Evolutionary conservation across 2,329 filamentous ascomycete species (phyloP).

Genomic region (Aureobasidium sp.): DNA sequence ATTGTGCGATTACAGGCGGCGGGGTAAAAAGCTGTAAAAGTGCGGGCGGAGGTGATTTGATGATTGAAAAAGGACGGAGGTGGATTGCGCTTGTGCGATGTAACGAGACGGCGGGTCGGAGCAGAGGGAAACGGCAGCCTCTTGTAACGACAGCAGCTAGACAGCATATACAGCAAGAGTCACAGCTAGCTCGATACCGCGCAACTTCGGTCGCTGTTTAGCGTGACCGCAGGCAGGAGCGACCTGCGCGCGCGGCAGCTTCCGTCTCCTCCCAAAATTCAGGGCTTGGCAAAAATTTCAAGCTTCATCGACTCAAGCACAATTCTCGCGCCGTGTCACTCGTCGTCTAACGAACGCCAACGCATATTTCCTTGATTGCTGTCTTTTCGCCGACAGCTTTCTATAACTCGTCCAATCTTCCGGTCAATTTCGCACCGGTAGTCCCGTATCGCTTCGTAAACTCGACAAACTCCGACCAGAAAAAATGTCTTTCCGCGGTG

Average conservation of each 20-base stretch:
- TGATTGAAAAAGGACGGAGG: background rate
- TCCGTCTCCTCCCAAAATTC: constrained; percentile 1
- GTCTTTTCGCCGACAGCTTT: constrained; percentile 6
- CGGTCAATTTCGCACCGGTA: constrained; percentile 1
- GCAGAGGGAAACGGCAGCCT: background rate
- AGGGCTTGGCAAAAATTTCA: constrained; percentile 3
- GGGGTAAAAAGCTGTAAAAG: constrained; percentile 8
- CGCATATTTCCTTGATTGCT: background rate
- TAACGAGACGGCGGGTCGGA: background rate
- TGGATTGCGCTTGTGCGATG: background rate
- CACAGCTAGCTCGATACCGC: background rate
- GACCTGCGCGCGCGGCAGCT: background rate
- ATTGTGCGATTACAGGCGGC: constrained; percentile 7
- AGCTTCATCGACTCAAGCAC: background rate
- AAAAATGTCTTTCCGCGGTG: constrained; percentile 20
- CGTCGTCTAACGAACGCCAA: background rate
- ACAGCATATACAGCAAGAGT: constrained; percentile 7
- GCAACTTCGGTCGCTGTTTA: background rate
- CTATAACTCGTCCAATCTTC: background rate
- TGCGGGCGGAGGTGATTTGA: background rate
- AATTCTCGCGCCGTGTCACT: background rate
- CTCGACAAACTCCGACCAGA: constrained; percentile 3
- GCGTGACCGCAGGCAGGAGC: background rate
- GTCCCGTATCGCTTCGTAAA: background rate
- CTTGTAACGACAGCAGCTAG: constrained; percentile 4